These are phyloP conservation scores for Fraxinus platypoda DNA, from an alignment of 305 asterid genomes.

Conservation along the genomic window DNA sequence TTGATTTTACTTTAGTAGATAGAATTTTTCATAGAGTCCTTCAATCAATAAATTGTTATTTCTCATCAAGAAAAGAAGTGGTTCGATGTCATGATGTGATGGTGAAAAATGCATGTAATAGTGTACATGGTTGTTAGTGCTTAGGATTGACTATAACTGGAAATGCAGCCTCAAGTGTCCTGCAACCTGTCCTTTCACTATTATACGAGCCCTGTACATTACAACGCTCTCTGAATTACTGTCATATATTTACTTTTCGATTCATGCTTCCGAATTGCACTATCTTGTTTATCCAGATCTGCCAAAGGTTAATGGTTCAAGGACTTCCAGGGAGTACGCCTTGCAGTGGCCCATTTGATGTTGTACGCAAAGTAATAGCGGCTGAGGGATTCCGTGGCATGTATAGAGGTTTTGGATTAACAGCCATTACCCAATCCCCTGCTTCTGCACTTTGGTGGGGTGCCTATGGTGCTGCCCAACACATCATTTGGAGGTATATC, in stretches of 20 bases:
- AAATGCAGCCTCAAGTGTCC: background rate
- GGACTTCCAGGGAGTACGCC: slow-evolving; percentile 73
- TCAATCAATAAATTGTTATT: background rate
- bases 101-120: background rate
- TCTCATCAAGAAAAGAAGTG: background rate
- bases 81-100: background rate
- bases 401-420: slow-evolving; percentile 85
- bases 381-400: slow-evolving; percentile 76
- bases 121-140: background rate
- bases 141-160: background rate
- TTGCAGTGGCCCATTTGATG: slow-evolving; percentile 78
- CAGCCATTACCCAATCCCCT: slow-evolving; percentile 71
- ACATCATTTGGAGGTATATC: slow-evolving; percentile 72
- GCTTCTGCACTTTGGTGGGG: slow-evolving; percentile 99
- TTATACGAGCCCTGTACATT: background rate
- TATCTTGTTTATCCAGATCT: slow-evolving; percentile 37
- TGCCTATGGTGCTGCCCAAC: slow-evolving; percentile 83
- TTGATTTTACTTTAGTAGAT: background rate
- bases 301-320: slow-evolving; percentile 94
- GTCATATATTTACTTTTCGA: background rate
- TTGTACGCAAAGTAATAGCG: slow-evolving; percentile 49
- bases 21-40: background rate
- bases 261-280: background rate
- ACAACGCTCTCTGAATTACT: background rate
- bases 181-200: background rate